Evolutionary conservation across 495 filamentous ascomycete genomes (phyloP).

Genomic region (Hypoxylon crocopeplum): DNA sequence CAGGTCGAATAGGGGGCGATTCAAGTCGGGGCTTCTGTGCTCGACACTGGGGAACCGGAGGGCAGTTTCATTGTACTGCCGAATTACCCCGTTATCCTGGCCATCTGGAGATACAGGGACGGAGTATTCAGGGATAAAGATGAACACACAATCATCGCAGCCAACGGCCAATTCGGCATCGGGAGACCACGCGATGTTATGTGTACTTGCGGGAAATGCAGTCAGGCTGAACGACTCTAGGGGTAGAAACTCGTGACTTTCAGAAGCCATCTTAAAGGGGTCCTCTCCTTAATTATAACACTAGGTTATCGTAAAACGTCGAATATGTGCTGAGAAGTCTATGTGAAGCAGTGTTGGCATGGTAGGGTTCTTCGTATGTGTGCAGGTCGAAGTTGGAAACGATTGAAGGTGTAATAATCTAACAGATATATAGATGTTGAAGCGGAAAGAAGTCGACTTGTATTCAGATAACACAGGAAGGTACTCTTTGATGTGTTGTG

Average conservation of each 20-base stretch:
- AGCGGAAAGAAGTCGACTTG: too few relatives aligned
- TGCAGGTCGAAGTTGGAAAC: too few relatives aligned
- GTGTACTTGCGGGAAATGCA: slow-evolving; percentile 50
- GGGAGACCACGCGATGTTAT: slow-evolving; percentile 56
- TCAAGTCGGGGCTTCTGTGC: slow-evolving; percentile 33
- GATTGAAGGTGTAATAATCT: too few relatives aligned
- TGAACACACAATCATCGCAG: slow-evolving; percentile 55
- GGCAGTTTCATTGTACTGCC: slow-evolving; percentile 36
- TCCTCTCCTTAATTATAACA: too few relatives aligned
- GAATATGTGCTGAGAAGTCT: not conserved
- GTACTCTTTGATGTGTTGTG: too few relatives aligned
- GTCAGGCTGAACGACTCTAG: slow-evolving; percentile 52
- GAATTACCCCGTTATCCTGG: slow-evolving; percentile 1
- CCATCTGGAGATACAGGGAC: slow-evolving; percentile 14
- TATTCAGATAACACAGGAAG: too few relatives aligned
- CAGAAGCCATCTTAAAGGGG: slow-evolving; percentile 14
- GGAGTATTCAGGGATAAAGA: slow-evolving; percentile 54
- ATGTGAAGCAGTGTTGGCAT: too few relatives aligned
- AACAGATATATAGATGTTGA: too few relatives aligned
- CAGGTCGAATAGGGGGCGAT: slow-evolving; percentile 33
- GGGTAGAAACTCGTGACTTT: slow-evolving; percentile 41
- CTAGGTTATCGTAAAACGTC: too few relatives aligned
- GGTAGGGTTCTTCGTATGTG: too few relatives aligned
- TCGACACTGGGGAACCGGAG: slow-evolving; percentile 40
- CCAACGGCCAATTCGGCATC: slow-evolving; percentile 56